Conservation (phyloP, 805 yeast genomes). For the Pichia californica region DNA sequence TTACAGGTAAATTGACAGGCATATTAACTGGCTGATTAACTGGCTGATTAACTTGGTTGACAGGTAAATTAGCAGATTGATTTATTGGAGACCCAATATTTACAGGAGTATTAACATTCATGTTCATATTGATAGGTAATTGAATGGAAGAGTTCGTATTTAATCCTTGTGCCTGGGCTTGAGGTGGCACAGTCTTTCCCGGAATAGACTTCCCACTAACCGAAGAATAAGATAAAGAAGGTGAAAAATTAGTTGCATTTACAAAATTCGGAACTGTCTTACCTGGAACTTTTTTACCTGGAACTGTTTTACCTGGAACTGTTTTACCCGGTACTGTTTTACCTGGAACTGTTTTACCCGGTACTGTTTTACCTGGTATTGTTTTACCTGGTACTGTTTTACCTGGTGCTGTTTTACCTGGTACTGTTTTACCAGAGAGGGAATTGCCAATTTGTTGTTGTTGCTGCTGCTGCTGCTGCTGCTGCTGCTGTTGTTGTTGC, state of each 20-base stretch:
- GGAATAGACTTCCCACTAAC: neutral
- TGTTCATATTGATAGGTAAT: neutral
- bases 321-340: slow-evolving; percentile 1
- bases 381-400: slow-evolving; percentile 4
- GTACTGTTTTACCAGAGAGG: neutral
- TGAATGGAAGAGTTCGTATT: neutral
- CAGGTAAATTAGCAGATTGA: neutral
- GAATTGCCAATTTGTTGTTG: slow-evolving; percentile 3
- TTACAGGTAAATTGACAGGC: neutral
- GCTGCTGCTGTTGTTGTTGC: slow-evolving; percentile 11
- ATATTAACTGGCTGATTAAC: slow-evolving; percentile 1
- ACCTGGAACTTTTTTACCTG: slow-evolving; percentile 9
- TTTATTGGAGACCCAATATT: neutral
- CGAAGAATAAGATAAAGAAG: neutral
- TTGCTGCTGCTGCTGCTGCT: slow-evolving; percentile 5
- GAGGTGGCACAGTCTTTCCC: neutral
- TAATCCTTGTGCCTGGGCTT: too few relatives aligned
- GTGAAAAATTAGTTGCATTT: neutral
- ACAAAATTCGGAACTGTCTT: slow-evolving; percentile 10
- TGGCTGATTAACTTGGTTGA: neutral
- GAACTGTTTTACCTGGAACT: neutral
- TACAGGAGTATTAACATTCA: neutral
- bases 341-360: slow-evolving; percentile 8
- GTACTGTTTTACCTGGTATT: slow-evolving; percentile 8
- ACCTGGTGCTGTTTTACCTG: slow-evolving; percentile 6